Percentiles rank a stretch among this genome's conserved stretches.
Conservation (phyloP, 352 stramenopile genomes). For the Aphanomyces invadans region DNA sequence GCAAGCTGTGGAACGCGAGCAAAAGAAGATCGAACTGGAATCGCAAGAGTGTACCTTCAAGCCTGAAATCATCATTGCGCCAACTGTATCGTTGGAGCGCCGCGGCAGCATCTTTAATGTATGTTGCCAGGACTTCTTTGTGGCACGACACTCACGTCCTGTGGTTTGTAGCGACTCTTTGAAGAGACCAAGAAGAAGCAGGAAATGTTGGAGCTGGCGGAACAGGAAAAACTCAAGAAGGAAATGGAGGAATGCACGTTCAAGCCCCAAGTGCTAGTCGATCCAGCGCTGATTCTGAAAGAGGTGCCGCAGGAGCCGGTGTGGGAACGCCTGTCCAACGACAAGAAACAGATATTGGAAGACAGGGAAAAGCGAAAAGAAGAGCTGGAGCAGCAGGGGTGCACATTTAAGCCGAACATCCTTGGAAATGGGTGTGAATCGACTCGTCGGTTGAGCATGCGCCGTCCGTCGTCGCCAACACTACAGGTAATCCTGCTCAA, state of each 20-base stretch:
- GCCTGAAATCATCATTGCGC: conserved; percentile 29
- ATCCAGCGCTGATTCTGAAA: conserved; percentile 29
- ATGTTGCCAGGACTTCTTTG: conserved; percentile 11
- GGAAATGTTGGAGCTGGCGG: conserved; percentile 65
- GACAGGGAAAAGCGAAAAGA: conserved; percentile 67
- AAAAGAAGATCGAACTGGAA: conserved; percentile 65
- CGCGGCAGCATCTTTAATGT: conserved; percentile 66
- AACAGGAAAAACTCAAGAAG: conserved; percentile 59
- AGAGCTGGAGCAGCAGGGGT: conserved; percentile 59
- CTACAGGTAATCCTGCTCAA: background rate
- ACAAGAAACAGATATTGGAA: conserved; percentile 74
- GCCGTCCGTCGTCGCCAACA: conserved; percentile 2
- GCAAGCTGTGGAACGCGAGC: conserved; percentile 51
- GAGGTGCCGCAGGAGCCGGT: conserved; percentile 40
- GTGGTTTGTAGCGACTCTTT: conserved; percentile 51
- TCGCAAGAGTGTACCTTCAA: conserved; percentile 61
- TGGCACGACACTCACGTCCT: too few relatives aligned
- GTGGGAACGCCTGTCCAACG: conserved; percentile 66
- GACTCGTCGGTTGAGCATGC: conserved; percentile 2
- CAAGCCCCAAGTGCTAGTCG: conserved; percentile 48
- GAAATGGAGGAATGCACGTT: conserved; percentile 79
- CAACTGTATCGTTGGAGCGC: background rate
- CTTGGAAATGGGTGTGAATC: background rate
- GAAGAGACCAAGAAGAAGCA: conserved; percentile 71
- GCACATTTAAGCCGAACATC: conserved; percentile 76